Evolutionary conservation across 768 basidiomycete genomes (phyloP), one percentile per base, ranked within the genome.

Genomic region (Leccinellum albellum): DNA sequence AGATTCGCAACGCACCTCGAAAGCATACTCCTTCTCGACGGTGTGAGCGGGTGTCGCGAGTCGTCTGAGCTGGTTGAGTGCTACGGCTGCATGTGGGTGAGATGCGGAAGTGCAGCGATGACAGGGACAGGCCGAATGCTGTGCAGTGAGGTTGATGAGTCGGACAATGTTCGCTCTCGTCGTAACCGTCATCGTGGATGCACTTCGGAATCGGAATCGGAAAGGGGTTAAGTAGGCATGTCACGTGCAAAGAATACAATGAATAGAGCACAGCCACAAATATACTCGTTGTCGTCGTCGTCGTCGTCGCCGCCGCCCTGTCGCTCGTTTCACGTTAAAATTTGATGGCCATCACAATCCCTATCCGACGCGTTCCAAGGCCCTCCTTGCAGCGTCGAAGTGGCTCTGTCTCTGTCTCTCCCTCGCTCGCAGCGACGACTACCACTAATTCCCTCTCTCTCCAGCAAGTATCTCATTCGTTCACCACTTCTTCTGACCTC

Each of bases 1-100:
- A 49, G 3, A 24, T 6, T 24, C 20, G 33, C 6, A 2, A 59
- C 73, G 59, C 66, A 82, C 88, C 81, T 96, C 94, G 66, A 95
- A 96, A 0, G 94, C 94, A 68, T 95, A 95, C 73, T 96, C 94
- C 70, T 88, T 93, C 75, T 91, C 77, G 4, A 85, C 75, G 1
- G 71, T 64, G 31, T 88, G 80, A 6, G 90, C 84, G 33, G 93
- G 93, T 0, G 88, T 88, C 13, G 92, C 92, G 56, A 89, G 82
- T 68, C 75, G 84, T 61, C 92, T 76, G 60, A 91, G 72, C 68
- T 89, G 86, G 58, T 75, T 82, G 51, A 86, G 65, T 29, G 82
- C 79, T 0, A 78, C 63, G 51, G 78, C 75, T n/a, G 66, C 69
- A 55, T 77, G 78, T 46, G 57, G 31, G 53, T 73, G 77, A 15